Evolutionary conservation across 2,329 filamentous ascomycete genomes (phyloP).

Genomic region (Cercospora citrullina): DNA sequence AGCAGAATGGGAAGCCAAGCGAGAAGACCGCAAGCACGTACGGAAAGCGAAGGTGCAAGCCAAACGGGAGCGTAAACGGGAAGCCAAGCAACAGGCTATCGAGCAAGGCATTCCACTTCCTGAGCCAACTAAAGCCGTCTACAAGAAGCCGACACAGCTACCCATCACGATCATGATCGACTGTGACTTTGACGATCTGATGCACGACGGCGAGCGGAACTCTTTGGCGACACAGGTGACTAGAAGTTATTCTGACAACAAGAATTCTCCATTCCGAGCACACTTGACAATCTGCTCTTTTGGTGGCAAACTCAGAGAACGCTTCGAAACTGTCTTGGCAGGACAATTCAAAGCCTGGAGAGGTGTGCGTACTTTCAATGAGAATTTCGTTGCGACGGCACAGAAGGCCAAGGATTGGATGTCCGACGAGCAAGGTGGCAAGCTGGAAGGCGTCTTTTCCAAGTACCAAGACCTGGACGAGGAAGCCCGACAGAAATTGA

Average conservation of each 20-base stretch:
- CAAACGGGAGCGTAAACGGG: slow-evolving; percentile 54
- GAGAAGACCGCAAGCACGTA: slow-evolving; percentile 57
- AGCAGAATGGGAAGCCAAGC: slow-evolving; percentile 73
- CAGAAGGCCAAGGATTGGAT: slow-evolving; percentile 67
- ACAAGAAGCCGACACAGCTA: slow-evolving; percentile 43
- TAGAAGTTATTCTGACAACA: slow-evolving; percentile 85
- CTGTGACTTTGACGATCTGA: slow-evolving; percentile 87
- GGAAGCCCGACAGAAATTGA: slow-evolving; percentile 25
- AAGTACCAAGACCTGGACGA: slow-evolving; percentile 29
- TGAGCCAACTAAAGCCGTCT: slow-evolving; percentile 12
- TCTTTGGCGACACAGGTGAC: slow-evolving; percentile 84
- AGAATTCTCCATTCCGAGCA: slow-evolving; percentile 63
- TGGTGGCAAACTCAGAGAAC: slow-evolving; percentile 68
- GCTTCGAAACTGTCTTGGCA: slow-evolving; percentile 74
- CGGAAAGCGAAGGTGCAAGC: slow-evolving; percentile 58
- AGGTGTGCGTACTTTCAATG: slow-evolving; percentile 69
- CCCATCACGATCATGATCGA: slow-evolving; percentile 83
- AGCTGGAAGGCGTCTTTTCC: slow-evolving; percentile 32
- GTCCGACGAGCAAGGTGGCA: slow-evolving; percentile 50
- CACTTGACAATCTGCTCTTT: slow-evolving; percentile 80
- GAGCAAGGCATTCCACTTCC: slow-evolving; percentile 21
- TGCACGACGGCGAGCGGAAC: slow-evolving; percentile 81
- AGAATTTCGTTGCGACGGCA: slow-evolving; percentile 71
- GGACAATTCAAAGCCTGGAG: slow-evolving; percentile 78
- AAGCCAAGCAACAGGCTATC: slow-evolving; percentile 30